phyloP scores from a whole-genome alignment of 345 rosid genomes.

The Sisymbrium irio region DNA sequence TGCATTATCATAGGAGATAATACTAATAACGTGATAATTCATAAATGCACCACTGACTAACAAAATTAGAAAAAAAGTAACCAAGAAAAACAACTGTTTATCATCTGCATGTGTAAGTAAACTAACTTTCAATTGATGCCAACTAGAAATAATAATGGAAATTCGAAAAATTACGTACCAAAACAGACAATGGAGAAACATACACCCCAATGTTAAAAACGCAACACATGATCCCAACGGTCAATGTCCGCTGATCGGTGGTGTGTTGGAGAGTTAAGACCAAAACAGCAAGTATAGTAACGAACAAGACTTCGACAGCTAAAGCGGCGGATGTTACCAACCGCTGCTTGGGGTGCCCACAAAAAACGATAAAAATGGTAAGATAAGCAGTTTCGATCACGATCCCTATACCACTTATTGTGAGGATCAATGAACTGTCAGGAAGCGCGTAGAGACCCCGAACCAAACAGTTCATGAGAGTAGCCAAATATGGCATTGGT shows the following conservation, averaged over 20 bases:
- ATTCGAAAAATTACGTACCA: constrained; percentile 38
- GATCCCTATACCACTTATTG: constrained; percentile 62
- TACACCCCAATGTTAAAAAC: constrained; percentile 59
- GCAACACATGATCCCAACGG: constrained; percentile 53
- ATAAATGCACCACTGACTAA: background rate
- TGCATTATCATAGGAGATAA: too few relatives aligned
- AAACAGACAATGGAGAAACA: constrained; percentile 59
- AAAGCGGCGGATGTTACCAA: constrained; percentile 20
- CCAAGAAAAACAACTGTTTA: background rate
- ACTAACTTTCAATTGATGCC: background rate
- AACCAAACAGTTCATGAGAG: constrained; percentile 37
- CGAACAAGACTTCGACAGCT: constrained; percentile 40
- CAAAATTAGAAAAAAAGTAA: background rate
- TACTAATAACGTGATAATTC: background rate
- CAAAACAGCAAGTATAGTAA: constrained; percentile 25
- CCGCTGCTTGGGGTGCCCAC: constrained; percentile 40
- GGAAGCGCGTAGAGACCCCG: constrained; percentile 78
- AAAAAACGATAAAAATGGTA: constrained; percentile 40
- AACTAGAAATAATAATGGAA: too few relatives aligned
- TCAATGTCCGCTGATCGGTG: constrained; percentile 39
- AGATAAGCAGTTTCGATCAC: constrained; percentile 52
- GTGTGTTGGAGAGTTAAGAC: constrained; percentile 46
- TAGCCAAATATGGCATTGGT: constrained; percentile 55
- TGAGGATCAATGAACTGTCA: constrained; percentile 55
- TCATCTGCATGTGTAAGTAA: background rate